Percentiles rank a stretch among this genome's conserved stretches.
Evolutionary conservation across 2,329 filamentous ascomycete species (phyloP).

Genomic region (Trichoderma asperellum): DNA sequence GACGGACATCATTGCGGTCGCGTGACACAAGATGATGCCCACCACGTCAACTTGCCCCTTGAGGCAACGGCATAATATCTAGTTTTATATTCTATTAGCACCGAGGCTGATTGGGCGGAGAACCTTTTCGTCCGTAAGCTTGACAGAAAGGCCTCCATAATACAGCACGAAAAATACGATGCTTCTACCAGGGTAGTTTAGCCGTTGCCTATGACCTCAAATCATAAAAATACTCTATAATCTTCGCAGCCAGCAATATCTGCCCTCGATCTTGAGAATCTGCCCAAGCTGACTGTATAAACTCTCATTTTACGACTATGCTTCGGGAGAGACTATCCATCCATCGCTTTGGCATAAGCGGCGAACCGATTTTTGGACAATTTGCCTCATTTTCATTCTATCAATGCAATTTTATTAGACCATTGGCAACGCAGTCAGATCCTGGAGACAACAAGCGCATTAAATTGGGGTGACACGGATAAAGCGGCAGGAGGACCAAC

Average conservation of each 20-base stretch:
- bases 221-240: background rate
- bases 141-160: background rate
- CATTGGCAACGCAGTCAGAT: background rate
- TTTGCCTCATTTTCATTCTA: background rate
- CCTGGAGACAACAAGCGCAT: background rate
- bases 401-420: background rate
- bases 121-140: background rate
- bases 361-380: background rate
- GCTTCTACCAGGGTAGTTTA: background rate
- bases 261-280: background rate
- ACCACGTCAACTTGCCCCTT: background rate
- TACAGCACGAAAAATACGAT: background rate
- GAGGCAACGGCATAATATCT: background rate
- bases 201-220: background rate
- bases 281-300: background rate
- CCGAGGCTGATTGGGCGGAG: background rate
- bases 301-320: background rate
- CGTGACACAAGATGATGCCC: background rate
- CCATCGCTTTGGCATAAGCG: background rate
- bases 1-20: slow-evolving; percentile 33
- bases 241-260: background rate
- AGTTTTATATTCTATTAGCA: background rate
- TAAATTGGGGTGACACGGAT: background rate
- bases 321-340: background rate
- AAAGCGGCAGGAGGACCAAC: background rate